Evolutionary conservation across 2,329 filamentous ascomycete genomes (phyloP), one percentile per base, ranked within the genome.

Genomic region (Alternaria hordeiaustralica): DNA sequence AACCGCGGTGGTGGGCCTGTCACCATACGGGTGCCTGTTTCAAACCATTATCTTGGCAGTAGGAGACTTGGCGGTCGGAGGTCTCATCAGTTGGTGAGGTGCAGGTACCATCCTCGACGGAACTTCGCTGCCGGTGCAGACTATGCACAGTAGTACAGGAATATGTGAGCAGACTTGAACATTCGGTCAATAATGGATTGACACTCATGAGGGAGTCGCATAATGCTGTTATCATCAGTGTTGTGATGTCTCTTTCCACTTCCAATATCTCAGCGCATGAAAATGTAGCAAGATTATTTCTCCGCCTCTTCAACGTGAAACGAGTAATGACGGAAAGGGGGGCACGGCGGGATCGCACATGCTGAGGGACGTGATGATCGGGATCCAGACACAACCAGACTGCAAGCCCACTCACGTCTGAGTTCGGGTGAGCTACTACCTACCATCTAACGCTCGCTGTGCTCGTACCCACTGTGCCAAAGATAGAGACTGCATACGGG

Each of bases 31-130:
- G 20, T 15, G 21, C 12, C 11, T 20, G 30, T 59, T 59, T 59
- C 57, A 59, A 59, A 45, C 36, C 20, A 28, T 15, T n/a, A 23
- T 53, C 18, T 26, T 53, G 33, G 36, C 47, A n/a, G 33, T 23
- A 23, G 20, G 47, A 33, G 36, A 23, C 56, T 59, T 59, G 57
- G 57, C 57, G 36, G 28, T 54, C 36, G 57, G 47, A 36, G 33
- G 33, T 36, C 33, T 36, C 33, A 5, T 36, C 33, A 36, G 8
- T 9, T 36, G 15, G 7, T 3, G 36, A 54, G 2, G 30, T 30
- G 49, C 25, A 53, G 20, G 36, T 28, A 36, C 21, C 23, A 43
- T 28, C 3, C 6, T 10, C 25, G 43, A 15, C 47, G 15, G 25
- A n/a, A 13, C 20, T 50, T 25, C 10, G 47, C 36, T 41, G n/a